Base-by-base conservation (phyloP, 176 grass and related monocot species). In the sorghum (Sorghum bicolor) region DNA sequence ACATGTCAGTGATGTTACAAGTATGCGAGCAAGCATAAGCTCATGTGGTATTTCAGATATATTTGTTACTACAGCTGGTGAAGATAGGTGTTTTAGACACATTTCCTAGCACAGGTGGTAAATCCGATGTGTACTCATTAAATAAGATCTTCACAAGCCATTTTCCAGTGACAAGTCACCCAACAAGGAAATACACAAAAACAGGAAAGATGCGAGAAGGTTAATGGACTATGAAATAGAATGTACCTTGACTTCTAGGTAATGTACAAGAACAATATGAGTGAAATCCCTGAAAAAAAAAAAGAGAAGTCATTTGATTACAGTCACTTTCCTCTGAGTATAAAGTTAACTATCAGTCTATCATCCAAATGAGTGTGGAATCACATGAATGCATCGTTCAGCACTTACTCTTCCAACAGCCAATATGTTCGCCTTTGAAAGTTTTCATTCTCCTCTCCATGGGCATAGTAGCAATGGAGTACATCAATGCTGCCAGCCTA, bases 401-500 rank as follows among this genome's bases (percentile, higher is more conserved):
- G 19, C 58, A 92, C 94, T 94, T 82, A 97, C 94, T 90, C 91
- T 86, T 97, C 94, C 72, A 97, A 87, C 85, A 97, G 72, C 94
- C 94, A 97, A 66, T 97, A 97, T 86, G 90, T 97, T 74, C 94
- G 86, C 72, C 94, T 92, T 81, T 97, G 94, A 61, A 97, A 97
- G 88, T 89, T 94, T 77, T 94, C 94, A 75, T 90, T 90, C 2
- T 97, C 94, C 74, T 97, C 94, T 14, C 94, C 94, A 62, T 94
- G 94, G 47, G 94, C 94, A 92, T 97, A 97, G 77, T 97, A 97
- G 79, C 94, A 97, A 81, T 97, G 94, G 79, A 97, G 87, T 65
- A 97, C 94, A 97, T 97, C 94, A 45, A 97, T 65, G 74, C 94
- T 94, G 87, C 91, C 94, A 82, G 92, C 82, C 94, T 97, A 80